These are phyloP conservation scores for Phlebiopsis flavidoalba DNA, from an alignment of 768 basidiomycete species.

Conservation along the genomic window DNA sequence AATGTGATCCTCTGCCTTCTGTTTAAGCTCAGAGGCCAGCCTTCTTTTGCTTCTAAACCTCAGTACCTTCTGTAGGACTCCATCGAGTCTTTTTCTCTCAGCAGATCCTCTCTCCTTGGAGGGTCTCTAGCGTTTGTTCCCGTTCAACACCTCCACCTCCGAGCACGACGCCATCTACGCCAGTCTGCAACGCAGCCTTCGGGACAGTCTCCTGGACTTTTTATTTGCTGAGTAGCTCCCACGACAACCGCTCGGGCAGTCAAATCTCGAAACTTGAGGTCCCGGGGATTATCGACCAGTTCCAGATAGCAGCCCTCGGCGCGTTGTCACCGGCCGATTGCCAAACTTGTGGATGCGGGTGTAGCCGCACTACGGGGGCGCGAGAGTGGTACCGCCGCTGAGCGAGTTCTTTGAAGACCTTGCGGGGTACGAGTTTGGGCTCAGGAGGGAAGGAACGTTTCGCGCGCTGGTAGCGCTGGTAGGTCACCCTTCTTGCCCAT, in stretches of 20 bases:
- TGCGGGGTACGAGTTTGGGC: conserved; percentile 64
- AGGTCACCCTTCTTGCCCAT: conserved; percentile 82
- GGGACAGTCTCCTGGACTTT: conserved; percentile 43
- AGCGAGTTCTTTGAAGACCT: conserved; percentile 77
- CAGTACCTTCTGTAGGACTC: conserved; percentile 72
- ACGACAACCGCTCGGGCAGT: conserved; percentile 83
- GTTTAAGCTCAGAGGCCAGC: conserved; percentile 42
- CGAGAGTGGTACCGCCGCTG: conserved; percentile 78
- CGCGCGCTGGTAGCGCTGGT: conserved; percentile 64
- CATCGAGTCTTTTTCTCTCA: conserved; percentile 66
- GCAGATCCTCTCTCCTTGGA: conserved; percentile 33
- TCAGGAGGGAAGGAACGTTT: conserved; percentile 78
- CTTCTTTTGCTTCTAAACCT: conserved; percentile 46
- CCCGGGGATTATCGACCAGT: conserved; percentile 90
- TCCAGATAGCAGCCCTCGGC: conserved; percentile 86
- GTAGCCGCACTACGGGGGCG: conserved; percentile 86
- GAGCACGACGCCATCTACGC: conserved; percentile 41
- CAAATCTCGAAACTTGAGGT: conserved; percentile 77
- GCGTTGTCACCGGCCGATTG: conserved; percentile 88
- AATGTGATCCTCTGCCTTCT: conserved; percentile 59
- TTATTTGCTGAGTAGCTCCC: conserved; percentile 68
- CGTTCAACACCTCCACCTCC: conserved; percentile 36
- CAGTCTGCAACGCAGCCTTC: conserved; percentile 44
- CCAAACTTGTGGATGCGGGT: conserved; percentile 92
- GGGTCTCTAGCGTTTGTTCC: conserved; percentile 40